Base-by-base conservation (phyloP, 345 rosid genomes). In the Barbarea vulgaris region DNA sequence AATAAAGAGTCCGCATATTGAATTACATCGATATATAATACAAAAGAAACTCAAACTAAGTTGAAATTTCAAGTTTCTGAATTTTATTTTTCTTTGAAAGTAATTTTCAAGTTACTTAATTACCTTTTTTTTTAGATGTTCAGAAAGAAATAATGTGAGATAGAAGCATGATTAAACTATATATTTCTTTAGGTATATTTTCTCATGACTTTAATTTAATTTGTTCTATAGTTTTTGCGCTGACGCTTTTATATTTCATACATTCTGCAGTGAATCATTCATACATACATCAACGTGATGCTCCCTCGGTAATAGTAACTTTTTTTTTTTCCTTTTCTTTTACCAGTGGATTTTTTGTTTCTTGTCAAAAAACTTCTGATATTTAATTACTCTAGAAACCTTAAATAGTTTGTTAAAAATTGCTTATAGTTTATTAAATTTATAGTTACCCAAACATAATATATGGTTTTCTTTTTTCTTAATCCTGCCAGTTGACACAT, bases 251-350 rank as follows among this genome's bases (percentile, higher is more conserved):
- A 8, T 74, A 5, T 65, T 74, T 65, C 12, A 1, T 50, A 6
- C 25, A 24, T 34, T 27, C 4, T 74, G 18, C 44, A 75, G 79
- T 39, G 54, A 67, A 67, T 60, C 67, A 17, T 75, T 67, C 79
- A 1, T 67, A 27, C 68, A 67, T 58, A 48, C 56, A 73, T 75
- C 44, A 75, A 58, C 61, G 68, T 50, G 68, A 75, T 28, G 34
- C 15, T 58, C 54, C 54, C 4, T 75, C 62, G 79, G 79, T 75
- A 67, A 57, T 9, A 48, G 0, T 47, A 36, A 1, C 1, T 57
- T 0, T 18, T 58, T 57, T 8, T n/a, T n/a, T n/a, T n/a, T n/a
- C n/a, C n/a, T n/a, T n/a, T n/a, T n/a, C n/a, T n/a, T n/a, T 47
- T 42, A 42, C 8, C 7, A 42, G 9, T 5, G 7, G 6, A 3